Base-by-base conservation (phyloP, 805 yeast genomes). In the Dipodascopsis uninucleata region DNA sequence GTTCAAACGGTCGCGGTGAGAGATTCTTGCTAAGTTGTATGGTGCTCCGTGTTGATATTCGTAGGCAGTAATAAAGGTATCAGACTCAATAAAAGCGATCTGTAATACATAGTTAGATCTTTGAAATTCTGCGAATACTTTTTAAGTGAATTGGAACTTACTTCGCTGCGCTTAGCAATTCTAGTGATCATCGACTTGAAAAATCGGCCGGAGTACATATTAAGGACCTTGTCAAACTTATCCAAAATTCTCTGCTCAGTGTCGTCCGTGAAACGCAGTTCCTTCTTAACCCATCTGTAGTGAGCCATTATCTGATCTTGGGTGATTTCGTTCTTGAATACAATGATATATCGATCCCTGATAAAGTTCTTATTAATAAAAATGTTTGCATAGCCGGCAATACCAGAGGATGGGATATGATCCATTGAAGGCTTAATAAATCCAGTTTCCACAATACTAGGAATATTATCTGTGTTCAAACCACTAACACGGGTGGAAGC, bases 281-380 rank as follows among this genome's bases (percentile, higher is more conserved):
- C 36, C 23, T 10, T 23, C 14, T 18, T 67, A 50, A 85, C 76
- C 52, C 52, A 47, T 7, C 24, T 14, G 45, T 39, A 47, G 25
- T 47, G 52, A 4, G 38, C 16, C 2, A 22, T 25, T 28, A 47
- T 40, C 5, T 24, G 28, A 17, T 25, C n/a, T 6, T 18, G 28
- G 20, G 42, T 36, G 4, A 35, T 37, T 18, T 23, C 22, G 21
- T 20, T 33, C 6, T 31, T 21, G 36, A 47, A 47, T 9, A 47
- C 52, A 21, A 47, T 21, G 10, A 47, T 28, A 26, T 42, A 46
- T 6, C 37, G 26, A 26, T 46, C 40, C 10, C 44, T 36, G 5
- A 44, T 21, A 9, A 40, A 39, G 10, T 32, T 31, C 23, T 25
- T 35, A 17, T 41, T 31, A 6, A 35, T 18, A 17, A 34, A 34